Conservation (phyloP, 2,329 filamentous ascomycete genomes). For the Talaromyces sp. region DNA sequence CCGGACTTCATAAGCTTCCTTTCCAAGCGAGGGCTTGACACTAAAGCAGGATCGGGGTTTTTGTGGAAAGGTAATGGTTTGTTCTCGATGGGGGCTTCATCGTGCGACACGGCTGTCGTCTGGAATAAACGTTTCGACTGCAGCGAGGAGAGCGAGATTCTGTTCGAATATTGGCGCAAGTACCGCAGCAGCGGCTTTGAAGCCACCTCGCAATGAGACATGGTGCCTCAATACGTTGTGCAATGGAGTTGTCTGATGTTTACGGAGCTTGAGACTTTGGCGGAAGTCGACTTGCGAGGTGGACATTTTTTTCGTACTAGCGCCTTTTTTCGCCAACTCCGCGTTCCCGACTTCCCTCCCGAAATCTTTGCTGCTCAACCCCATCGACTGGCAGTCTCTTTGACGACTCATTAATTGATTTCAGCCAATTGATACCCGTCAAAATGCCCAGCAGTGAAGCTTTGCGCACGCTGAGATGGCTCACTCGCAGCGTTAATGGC, state of each 20-base stretch:
- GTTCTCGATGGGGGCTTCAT: slow-evolving; percentile 48
- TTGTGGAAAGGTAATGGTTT: slow-evolving; percentile 42
- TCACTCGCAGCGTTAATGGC: slow-evolving; percentile 36
- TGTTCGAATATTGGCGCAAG: slow-evolving; percentile 35
- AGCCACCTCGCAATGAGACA: slow-evolving; percentile 44
- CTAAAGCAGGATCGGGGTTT: slow-evolving; percentile 62
- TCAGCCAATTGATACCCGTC: slow-evolving; percentile 10
- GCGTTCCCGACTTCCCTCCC: slow-evolving; percentile 27
- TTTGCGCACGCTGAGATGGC: slow-evolving; percentile 37
- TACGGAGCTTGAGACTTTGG: slow-evolving; percentile 10
- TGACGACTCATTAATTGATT: neutral
- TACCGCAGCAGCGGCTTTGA: slow-evolving; percentile 44
- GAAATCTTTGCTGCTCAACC: neutral
- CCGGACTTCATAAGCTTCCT: slow-evolving; percentile 65
- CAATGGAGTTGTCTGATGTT: neutral
- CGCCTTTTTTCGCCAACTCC: slow-evolving; percentile 27
- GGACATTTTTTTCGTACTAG: slow-evolving; percentile 36
- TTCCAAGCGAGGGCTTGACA: slow-evolving; percentile 62
- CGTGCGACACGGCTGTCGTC: slow-evolving; percentile 42
- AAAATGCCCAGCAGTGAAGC: slow-evolving; percentile 38
- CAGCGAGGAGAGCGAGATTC: slow-evolving; percentile 32
- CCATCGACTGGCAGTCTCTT: neutral
- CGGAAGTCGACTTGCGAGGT: slow-evolving; percentile 21
- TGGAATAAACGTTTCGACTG: slow-evolving; percentile 49
- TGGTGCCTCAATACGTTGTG: slow-evolving; percentile 9